These are phyloP conservation scores for Wickerhamiella lipophila DNA, from an alignment of 805 yeast species.

Conservation along the genomic window DNA sequence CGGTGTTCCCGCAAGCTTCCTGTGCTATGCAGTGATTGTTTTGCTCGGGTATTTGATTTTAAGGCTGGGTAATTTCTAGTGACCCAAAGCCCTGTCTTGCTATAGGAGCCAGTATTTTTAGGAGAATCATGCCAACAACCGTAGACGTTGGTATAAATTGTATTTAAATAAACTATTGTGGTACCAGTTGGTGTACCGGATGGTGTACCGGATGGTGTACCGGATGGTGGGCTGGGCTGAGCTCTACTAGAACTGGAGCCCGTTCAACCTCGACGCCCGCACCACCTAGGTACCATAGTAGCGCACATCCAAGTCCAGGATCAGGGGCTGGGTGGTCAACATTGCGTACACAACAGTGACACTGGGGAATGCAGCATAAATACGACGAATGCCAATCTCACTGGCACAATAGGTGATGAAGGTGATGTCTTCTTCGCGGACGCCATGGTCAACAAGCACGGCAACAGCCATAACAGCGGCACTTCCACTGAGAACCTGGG, in stretches of 20 bases:
- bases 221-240: no score
- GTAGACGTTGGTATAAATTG: no score
- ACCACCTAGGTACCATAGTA: slow-evolving; percentile 65
- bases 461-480: slow-evolving; percentile 91
- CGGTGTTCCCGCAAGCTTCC: slow-evolving; percentile 78
- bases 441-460: slow-evolving; percentile 71
- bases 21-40: slow-evolving; percentile 59
- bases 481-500: slow-evolving; percentile 84
- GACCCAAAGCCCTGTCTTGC: background rate
- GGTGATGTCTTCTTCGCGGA: slow-evolving; percentile 46
- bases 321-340: slow-evolving; percentile 42
- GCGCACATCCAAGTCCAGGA: slow-evolving; percentile 57
- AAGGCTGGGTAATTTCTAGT: slow-evolving; percentile 29
- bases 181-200: no score
- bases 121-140: no score
- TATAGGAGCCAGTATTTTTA: no score
- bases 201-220: no score
- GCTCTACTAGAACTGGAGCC: no score
- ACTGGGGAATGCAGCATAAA: slow-evolving; percentile 58
- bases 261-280: no score
- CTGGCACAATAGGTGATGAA: slow-evolving; percentile 65
- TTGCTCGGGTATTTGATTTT: slow-evolving; percentile 70
- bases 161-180: no score
- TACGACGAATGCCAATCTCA: slow-evolving; percentile 61
- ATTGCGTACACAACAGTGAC: slow-evolving; percentile 60